These are phyloP conservation scores for Cladosporium sp. DNA, from an alignment of 2,329 filamentous ascomycete genomes.

Conservation along the genomic window DNA sequence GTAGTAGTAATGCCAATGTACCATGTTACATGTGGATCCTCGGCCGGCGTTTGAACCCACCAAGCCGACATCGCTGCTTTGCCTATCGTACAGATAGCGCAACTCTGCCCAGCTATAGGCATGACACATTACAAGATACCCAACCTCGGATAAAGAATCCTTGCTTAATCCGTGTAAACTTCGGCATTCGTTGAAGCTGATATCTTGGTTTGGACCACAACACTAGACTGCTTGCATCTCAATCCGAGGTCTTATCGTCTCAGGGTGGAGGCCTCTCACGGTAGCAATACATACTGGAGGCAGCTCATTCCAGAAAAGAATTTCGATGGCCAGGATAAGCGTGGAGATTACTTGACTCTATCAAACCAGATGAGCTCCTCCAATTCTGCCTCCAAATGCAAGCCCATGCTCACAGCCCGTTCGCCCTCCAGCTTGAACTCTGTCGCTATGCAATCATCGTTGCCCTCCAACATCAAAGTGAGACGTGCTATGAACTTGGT, in stretches of 20 bases:
- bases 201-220: too few relatives aligned
- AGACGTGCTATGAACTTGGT: conserved; percentile 25
- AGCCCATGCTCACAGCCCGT: conserved; percentile 16
- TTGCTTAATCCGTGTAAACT: too few relatives aligned
- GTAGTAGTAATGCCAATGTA: too few relatives aligned
- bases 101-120: neutral
- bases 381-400: conserved; percentile 20
- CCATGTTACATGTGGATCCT: neutral
- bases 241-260: too few relatives aligned
- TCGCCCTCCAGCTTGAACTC: conserved; percentile 21
- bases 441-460: conserved; percentile 13
- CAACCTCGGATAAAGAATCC: too few relatives aligned
- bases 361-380: conserved; percentile 28
- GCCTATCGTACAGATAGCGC: conserved; percentile 10
- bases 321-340: neutral
- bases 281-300: neutral
- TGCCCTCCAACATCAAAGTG: conserved; percentile 13
- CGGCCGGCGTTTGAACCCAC: conserved; percentile 1
- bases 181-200: too few relatives aligned
- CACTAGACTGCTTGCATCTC: too few relatives aligned
- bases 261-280: too few relatives aligned
- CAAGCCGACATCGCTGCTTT: conserved; percentile 7
- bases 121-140: neutral
- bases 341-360: conserved; percentile 9
- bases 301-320: neutral